Conservation (phyloP, 768 basidiomycete species). For the Thelephora aurantiotincta region DNA sequence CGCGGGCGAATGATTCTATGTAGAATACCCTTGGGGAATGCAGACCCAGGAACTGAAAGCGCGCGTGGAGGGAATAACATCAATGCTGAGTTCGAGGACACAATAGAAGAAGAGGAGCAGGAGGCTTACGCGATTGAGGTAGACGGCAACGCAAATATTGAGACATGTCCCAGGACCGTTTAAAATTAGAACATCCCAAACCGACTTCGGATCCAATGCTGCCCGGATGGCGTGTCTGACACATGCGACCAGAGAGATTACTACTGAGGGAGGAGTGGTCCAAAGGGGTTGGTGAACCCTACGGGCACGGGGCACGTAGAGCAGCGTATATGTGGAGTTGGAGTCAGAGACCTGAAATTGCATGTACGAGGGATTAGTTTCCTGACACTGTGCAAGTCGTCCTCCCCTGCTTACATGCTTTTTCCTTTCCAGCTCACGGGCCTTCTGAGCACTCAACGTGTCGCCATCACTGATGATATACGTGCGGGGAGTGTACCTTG, state of each 20-base stretch:
- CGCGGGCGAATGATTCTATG: constrained; percentile 89
- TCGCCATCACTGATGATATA: constrained; percentile 83
- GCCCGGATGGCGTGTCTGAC: constrained; percentile 43
- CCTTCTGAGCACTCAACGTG: constrained; percentile 60
- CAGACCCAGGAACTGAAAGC: constrained; percentile 56
- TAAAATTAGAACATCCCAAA: constrained; percentile 68
- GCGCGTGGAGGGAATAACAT: constrained; percentile 8
- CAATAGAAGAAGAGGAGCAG: constrained; percentile 2
- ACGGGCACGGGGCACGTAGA: constrained; percentile 78
- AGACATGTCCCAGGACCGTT: constrained; percentile 96
- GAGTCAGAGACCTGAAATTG: constrained; percentile 3
- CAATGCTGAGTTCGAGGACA: background rate
- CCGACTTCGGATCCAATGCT: constrained; percentile 27
- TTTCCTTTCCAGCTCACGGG: constrained; percentile 41
- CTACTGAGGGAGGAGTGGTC: constrained; percentile 52
- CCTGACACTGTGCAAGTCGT: too few species aligned
- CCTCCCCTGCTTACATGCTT: background rate
- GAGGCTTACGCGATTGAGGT: constrained; percentile 51
- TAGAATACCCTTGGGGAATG: constrained; percentile 66
- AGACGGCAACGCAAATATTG: constrained; percentile 55
- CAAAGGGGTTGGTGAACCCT: constrained; percentile 69
- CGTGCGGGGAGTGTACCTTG: constrained; percentile 58
- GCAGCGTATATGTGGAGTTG: constrained; percentile 27
- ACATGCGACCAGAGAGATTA: constrained; percentile 45
- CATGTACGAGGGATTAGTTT: background rate